Base-by-base conservation (phyloP, 1,139 yeast species). In the Starmera stellimalicola region DNA sequence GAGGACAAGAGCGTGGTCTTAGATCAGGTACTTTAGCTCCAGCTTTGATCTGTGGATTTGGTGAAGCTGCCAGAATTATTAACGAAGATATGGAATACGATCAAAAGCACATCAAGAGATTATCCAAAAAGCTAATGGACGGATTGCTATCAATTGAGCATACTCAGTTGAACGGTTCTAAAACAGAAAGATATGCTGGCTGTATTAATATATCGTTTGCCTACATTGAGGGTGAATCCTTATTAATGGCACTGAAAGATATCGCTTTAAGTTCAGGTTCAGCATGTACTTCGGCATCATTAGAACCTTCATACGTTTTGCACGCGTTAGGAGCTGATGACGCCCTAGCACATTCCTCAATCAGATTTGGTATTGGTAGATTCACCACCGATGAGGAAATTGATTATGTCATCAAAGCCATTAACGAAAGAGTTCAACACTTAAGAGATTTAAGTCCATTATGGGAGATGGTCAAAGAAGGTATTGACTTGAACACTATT, bases 381-480 rank as follows among this genome's bases (percentile, higher is more conserved):
- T 91, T 88, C 60, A 88, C 98, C 34, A 91, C 99, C 12, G 96
- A 88, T 47, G 94, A 75, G 29, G 99, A 91, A 62, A 74, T 91
- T 38, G 97, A 93, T 54, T 91, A 87, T 54, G 98, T 91, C 30
- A 70, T 88, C 44, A 68, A 79, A 42, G 95, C 96, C 17, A 87
- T 91, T 40, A 69, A 74, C 36, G 88, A 84, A 57, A 75, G 96
- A 60, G 98, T 91, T 34, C 81, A 79, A 42, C 87, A 85, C 60
- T 71, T 91, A 55, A 75, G 99, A 59, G 93, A 87, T 53, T 70
- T 91, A 64, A 79, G 94, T 34, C 99, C 99, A 35, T 69, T 91
- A 48, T 91, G 97, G 97, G 99, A 91, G 63, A 88, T 91, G 97
- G 95, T 85, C 36, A 95, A 91, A 62, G 98, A 91, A 47, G 98